Base-by-base conservation (phyloP, 495 filamentous ascomycete species). In the Penicillium ochrochloron region DNA sequence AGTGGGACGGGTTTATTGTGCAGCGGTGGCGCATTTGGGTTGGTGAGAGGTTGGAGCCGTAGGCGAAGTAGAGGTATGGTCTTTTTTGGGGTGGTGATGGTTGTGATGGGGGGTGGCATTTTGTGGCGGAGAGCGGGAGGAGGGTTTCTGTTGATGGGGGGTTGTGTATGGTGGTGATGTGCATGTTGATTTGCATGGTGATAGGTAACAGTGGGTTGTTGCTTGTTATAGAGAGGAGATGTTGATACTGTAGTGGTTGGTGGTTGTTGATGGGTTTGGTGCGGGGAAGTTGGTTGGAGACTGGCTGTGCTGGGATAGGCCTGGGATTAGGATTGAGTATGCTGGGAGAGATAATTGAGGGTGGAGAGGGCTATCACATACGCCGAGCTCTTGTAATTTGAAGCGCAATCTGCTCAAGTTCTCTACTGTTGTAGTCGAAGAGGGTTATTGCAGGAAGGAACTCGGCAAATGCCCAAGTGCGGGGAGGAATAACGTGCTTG, bases 41-140 rank as follows among this genome's bases (percentile, higher is more conserved):
- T 23, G 81, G 77, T 69, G 86, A 90, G 62, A 92, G 82, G 70
- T 93, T 93, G 61, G 83, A 87, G 68, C 89, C 90, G 75, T 91
- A 92, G 70, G 84, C 90, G 70, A 92, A 91, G 78, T 92, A 91
- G 68, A 88, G 71, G 42, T 73, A 60, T 62, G 59, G 69, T 37
- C 27, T 23, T 51, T 54, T 31, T 59, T 60, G 42, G 60, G 29
- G 37, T 52, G 53, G 46, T 5, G 17, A 52, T 61, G 52, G 56
- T 52, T 51, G 37, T 44, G 56, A 19, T 60, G 66, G 29, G 29
- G 51, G 37, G 31, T 44, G 41, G 44, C 35, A 55, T 2, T 25
- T 42, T 19, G 27, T 35, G 19, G 52, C 37, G 34, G 44, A 25
- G 54, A 54, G 31, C 23, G 60, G 60, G 53, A 62, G 59, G 19